Percentiles rank a stretch among this genome's conserved stretches.
These are phyloP conservation scores for Microbotryomycetes sp. DNA, from an alignment of 1,284 basidiomycete genomes.

Conservation along the genomic window DNA sequence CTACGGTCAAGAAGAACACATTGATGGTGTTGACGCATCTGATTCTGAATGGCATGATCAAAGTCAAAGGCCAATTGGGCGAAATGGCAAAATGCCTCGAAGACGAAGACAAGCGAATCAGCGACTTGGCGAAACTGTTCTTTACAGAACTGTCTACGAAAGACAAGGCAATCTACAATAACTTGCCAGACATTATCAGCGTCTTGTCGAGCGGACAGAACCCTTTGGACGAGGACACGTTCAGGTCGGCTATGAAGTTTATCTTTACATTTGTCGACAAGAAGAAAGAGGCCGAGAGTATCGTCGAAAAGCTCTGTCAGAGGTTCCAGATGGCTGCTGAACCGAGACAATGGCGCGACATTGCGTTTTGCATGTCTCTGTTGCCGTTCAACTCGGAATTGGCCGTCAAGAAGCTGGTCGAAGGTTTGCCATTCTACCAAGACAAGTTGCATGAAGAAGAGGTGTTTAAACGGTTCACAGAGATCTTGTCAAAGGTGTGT, in stretches of 20 bases:
- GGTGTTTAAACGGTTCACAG: conserved; percentile 77
- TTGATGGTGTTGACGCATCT: conserved; percentile 97
- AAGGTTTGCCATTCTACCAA: conserved; percentile 74
- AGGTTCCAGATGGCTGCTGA: conserved; percentile 84
- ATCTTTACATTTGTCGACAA: conserved; percentile 98
- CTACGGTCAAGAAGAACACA: conserved; percentile 97
- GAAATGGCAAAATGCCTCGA: conserved; percentile 99
- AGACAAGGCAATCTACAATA: conserved; percentile 98
- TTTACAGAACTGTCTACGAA: conserved; percentile 92
- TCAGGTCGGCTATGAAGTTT: conserved; percentile 87
- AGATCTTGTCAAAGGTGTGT: conserved; percentile 70
- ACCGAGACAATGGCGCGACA: conserved; percentile 92
- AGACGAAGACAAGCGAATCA: conserved; percentile 80
- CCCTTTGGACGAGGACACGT: conserved; percentile 84
- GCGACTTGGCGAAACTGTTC: conserved; percentile 92
- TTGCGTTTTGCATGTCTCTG: conserved; percentile 88
- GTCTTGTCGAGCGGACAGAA: conserved; percentile 89
- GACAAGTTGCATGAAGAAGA: conserved; percentile 87
- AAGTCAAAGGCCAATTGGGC: conserved; percentile 96
- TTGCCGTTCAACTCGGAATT: conserved; percentile 95
- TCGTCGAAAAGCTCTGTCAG: conserved; percentile 91
- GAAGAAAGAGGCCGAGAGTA: conserved; percentile 80
- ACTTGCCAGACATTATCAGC: conserved; percentile 91
- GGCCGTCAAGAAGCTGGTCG: conserved; percentile 91
- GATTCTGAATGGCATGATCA: conserved; percentile 98